Evolutionary conservation across 192 early-diverging fungal genomes (phyloP).

Genomic region (Rhizoclosmatium sp.): DNA sequence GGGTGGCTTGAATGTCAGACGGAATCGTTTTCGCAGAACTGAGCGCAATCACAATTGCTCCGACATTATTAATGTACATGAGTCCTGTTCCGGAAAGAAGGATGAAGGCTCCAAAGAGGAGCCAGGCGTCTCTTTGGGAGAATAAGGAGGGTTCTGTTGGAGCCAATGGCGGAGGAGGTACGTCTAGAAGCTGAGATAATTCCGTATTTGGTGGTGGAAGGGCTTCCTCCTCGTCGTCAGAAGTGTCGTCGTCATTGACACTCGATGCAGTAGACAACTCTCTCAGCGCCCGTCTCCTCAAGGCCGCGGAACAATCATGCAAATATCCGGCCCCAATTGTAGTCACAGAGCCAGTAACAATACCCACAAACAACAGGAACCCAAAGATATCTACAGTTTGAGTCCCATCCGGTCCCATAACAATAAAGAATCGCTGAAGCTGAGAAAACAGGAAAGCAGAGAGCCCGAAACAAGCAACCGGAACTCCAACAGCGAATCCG

Average conservation of each 20-base stretch:
- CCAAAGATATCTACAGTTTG: constrained; percentile 30
- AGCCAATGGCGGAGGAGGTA: not conserved
- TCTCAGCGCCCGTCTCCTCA: not conserved
- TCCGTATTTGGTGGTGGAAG: not conserved
- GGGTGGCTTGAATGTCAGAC: constrained; percentile 21
- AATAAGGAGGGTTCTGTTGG: constrained; percentile 18
- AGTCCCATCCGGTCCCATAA: not conserved
- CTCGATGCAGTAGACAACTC: not conserved
- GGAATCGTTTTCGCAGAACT: not conserved
- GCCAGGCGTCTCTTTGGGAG: constrained; percentile 41
- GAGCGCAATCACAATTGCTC: constrained; percentile 45
- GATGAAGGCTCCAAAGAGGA: constrained; percentile 45
- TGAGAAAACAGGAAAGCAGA: constrained; percentile 54
- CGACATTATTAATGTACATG: constrained; percentile 60
- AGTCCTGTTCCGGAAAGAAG: constrained; percentile 49
- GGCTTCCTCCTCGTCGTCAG: not conserved
- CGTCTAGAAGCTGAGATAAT: not conserved
- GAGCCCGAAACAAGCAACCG: constrained; percentile 52
- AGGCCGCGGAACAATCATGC: constrained; percentile 7
- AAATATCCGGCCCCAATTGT: constrained; percentile 8
- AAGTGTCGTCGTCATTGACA: not conserved
- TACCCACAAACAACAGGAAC: constrained; percentile 49
- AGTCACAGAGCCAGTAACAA: constrained; percentile 27
- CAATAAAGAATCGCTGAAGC: constrained; percentile 37
- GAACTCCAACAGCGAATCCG: constrained; percentile 51